Conservation (phyloP, 2,329 filamentous ascomycete genomes). For the Xylaria multiplex region DNA sequence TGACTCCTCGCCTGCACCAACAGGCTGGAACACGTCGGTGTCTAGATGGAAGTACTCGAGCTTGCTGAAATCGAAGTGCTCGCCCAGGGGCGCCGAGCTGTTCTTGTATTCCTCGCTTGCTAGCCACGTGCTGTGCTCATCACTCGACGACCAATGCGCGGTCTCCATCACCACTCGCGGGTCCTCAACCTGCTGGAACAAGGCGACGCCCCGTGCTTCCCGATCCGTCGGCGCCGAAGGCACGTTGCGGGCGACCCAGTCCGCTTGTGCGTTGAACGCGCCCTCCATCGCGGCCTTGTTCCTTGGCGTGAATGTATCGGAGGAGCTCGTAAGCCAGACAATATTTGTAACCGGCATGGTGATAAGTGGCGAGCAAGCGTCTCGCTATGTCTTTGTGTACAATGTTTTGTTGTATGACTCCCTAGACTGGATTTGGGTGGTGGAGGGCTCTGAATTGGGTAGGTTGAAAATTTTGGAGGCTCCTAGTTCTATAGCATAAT, state of each 20-base stretch:
- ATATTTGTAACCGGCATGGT: constrained; percentile 46
- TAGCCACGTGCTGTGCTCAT: constrained; percentile 57
- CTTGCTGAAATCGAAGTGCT: constrained; percentile 50
- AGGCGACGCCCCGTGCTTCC: constrained; percentile 48
- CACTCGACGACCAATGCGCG: constrained; percentile 57
- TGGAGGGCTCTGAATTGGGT: neutral
- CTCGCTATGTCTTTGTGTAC: neutral
- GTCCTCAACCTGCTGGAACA: constrained; percentile 52
- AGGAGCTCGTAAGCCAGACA: constrained; percentile 43
- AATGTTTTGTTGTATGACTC: constrained; percentile 1
- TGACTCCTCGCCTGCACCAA: constrained; percentile 30
- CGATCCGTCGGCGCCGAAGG: constrained; percentile 51
- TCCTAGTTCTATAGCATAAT: constrained; percentile 24
- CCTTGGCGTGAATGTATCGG: constrained; percentile 47
- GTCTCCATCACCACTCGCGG: constrained; percentile 55
- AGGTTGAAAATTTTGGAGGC: constrained; percentile 8
- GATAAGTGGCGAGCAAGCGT: constrained; percentile 8
- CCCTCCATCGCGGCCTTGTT: constrained; percentile 56
- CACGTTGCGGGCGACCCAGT: constrained; percentile 53
- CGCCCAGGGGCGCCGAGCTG: constrained; percentile 49
- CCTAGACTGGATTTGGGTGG: neutral
- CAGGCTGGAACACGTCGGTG: constrained; percentile 42
- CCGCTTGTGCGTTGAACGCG: constrained; percentile 53
- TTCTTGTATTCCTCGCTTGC: constrained; percentile 53
- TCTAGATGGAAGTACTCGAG: constrained; percentile 57